Conservation (phyloP, 2,329 filamentous ascomycete species). For the Pseudocercospora pini-densiflorae region DNA sequence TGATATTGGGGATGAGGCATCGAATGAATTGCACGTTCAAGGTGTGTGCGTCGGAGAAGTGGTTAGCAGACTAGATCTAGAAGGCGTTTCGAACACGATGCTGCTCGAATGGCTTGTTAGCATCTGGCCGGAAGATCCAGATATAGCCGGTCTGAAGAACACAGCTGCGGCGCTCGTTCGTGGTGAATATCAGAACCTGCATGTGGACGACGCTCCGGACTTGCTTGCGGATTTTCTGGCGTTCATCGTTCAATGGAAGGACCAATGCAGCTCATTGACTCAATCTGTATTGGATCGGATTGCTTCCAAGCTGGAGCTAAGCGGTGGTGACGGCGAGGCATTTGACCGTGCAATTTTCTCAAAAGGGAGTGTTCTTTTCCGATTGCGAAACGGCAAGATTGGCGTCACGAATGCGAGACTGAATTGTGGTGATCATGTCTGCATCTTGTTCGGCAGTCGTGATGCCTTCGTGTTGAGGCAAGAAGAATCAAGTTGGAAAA, state of each 20-base stretch:
- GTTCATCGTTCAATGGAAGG: not conserved
- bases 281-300: not conserved
- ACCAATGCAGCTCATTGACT: not conserved
- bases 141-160: not conserved
- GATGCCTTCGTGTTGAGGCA: not conserved
- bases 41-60: not conserved
- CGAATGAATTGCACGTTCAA: not conserved
- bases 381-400: not conserved
- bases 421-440: not conserved
- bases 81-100: not conserved
- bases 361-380: not conserved
- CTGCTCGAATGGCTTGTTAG: not conserved
- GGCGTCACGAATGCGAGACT: not conserved
- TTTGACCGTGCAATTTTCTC: not conserved
- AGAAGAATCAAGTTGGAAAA: not conserved
- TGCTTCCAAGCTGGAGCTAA: not conserved
- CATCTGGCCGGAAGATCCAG: not conserved
- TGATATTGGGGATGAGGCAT: too few species aligned
- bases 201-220: not conserved
- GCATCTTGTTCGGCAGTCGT: not conserved
- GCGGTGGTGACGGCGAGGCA: not conserved
- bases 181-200: not conserved
- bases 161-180: not conserved
- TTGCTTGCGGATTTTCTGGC: not conserved
- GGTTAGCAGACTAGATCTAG: not conserved